A percentile compares a stretch with the other conserved stretches of the same genome.
phyloP scores from a whole-genome alignment of 1,139 yeast genomes.

The Yamadazyma triangularis region DNA sequence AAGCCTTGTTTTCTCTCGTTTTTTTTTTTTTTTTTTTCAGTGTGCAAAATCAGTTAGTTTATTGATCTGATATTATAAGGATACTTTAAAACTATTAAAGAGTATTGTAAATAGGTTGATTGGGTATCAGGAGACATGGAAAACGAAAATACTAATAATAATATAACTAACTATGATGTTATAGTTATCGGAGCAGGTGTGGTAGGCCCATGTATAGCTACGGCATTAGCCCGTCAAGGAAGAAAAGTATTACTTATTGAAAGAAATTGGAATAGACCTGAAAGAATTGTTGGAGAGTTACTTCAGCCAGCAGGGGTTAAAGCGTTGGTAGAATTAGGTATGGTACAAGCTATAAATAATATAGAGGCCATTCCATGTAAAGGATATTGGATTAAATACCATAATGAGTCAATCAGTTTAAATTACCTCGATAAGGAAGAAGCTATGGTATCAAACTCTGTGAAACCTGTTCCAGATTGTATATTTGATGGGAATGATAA shows the following conservation, averaged over 20 bases:
- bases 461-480: conserved; percentile 49
- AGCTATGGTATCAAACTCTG: conserved; percentile 37
- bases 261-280: conserved; percentile 89
- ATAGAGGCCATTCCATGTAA: conserved; percentile 75
- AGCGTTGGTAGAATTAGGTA: conserved; percentile 76
- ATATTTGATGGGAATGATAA: conserved; percentile 56
- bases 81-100: no score
- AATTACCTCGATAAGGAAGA: conserved; percentile 68
- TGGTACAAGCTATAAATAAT: conserved; percentile 71
- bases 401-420: conserved; percentile 51
- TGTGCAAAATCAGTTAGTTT: no score
- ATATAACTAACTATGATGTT: conserved; percentile 62
- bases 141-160: no score
- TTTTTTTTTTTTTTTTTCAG: no score
- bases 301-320: conserved; percentile 93
- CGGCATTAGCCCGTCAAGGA: conserved; percentile 87
- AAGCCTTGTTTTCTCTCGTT: no score
- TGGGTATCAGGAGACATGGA: no score
- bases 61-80: no score
- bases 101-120: no score
- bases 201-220: conserved; percentile 90
- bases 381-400: conserved; percentile 78
- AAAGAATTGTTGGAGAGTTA: conserved; percentile 93
- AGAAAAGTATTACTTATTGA: conserved; percentile 72
- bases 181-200: conserved; percentile 93